Evolutionary conservation across 495 filamentous ascomycete species (phyloP).

Genomic region (Tricharina praecox): DNA sequence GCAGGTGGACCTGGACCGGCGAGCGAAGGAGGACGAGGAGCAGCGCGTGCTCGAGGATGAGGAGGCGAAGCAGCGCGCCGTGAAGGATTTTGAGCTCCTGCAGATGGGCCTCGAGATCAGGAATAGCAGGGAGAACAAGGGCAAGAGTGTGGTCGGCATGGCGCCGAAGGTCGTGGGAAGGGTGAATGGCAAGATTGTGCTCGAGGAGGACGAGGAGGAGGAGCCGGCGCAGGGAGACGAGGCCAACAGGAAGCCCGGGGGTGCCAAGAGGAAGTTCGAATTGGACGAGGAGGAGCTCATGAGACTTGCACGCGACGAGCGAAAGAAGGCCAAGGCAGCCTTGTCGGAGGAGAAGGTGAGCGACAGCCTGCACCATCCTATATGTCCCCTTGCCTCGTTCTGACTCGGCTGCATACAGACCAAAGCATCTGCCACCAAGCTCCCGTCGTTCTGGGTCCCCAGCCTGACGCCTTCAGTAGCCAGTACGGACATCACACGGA

Average conservation of each 20-base stretch:
- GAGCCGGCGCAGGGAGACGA: slow-evolving; percentile 7
- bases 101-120: slow-evolving; percentile 54
- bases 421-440: slow-evolving; percentile 46
- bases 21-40: slow-evolving; percentile 39
- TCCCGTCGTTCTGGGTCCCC: slow-evolving; percentile 91
- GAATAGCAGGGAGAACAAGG: slow-evolving; percentile 15
- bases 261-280: slow-evolving; percentile 62
- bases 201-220: slow-evolving; percentile 29
- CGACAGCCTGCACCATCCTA: background rate
- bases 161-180: slow-evolving; percentile 27
- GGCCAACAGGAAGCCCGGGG: slow-evolving; percentile 11
- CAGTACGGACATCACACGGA: slow-evolving; percentile 35
- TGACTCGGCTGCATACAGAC: slow-evolving; percentile 2
- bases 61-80: slow-evolving; percentile 40
- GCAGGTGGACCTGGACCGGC: slow-evolving; percentile 47
- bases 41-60: slow-evolving; percentile 37
- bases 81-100: slow-evolving; percentile 46
- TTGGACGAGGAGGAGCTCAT: slow-evolving; percentile 66
- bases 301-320: slow-evolving; percentile 51
- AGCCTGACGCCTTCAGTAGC: slow-evolving; percentile 55
- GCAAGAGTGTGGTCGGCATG: background rate
- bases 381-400: too few species aligned
- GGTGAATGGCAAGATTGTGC: slow-evolving; percentile 29
- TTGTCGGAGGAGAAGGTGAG: slow-evolving; percentile 59
- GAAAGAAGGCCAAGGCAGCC: slow-evolving; percentile 46